Base-by-base conservation (phyloP, 352 stramenopile species). In the Globisporangium spiculum region DNA sequence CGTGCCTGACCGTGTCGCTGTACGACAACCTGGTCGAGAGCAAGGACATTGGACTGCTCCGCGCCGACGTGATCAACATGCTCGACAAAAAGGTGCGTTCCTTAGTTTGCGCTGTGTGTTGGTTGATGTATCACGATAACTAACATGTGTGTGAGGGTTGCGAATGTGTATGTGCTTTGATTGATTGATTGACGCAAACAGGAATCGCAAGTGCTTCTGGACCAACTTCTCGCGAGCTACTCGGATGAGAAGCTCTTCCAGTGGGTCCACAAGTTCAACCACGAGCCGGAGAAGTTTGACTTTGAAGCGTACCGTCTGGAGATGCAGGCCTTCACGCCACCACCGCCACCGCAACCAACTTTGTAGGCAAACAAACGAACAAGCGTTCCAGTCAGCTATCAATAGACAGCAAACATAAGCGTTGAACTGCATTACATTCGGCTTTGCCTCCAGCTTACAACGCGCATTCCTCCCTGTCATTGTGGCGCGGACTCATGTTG, bases 181-280 rank as follows among this genome's bases (percentile, higher is more conserved):
- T 53, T 24, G 16, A 48, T 41, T 56, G 30, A 18, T 26, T n/a
- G 22, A 4, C 20, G 41, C 12, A n/a, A 26, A 57, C 22, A 84
- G 69, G 89, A 97, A 69, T 85, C 89, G 26, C 72, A 89, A 66
- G 69, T 78, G 53, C 69, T 97, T 34, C 63, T 97, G 22, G 58
- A 80, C 8, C 81, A 92, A 61, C 32, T 95, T 22, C 69, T 92
- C 24, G 57, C 70, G 22, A 89, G 83, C 58, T 97, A 97, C 71
- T 72, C 81, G 24, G 76, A 91, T 68, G 79, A 92, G 26, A 70
- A 80, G 63, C 78, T 92, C 22, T 92, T 79, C 66, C 67, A 85
- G 7, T 87, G 79, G 61, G 86, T 97, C 1, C 75, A 95, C 72
- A 88, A 88, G 69, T 96, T 97, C 77, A 97, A 97, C 73, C 83